Base-by-base conservation (phyloP, 2,329 filamentous ascomycete species). In the Colletotrichum sp. region DNA sequence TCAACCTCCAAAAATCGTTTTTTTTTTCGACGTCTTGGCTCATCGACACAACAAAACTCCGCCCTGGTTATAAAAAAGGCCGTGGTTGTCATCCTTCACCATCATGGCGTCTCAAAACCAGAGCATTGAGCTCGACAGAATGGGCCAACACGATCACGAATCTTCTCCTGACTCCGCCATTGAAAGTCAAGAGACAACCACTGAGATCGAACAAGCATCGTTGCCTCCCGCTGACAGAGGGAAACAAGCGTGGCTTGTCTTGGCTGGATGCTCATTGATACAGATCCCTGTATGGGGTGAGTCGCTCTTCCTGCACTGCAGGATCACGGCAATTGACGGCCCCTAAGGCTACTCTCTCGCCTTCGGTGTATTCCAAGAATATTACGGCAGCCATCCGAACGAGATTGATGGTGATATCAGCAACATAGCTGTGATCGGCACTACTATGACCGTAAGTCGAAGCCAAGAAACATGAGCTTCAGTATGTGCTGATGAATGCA, bases 111-210 rank as follows among this genome's bases (percentile, higher is more conserved):
- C 43, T 51, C 43, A 21, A 51, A 11, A 21, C n/a, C 43, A 51
- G 0, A 51, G n/a, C 6, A 5, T 1, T 3, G 43, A 51, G n/a
- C 43, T 51, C 2, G 0, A 51, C 0, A 51, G 43, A 13, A 5
- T 24, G 6, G 3, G 2, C n/a, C 43, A 13, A 1, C 1, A 8
- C 2, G 11, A 51, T 4, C n/a, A 5, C 2, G n/a, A 13, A 21
- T 1, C n/a, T 13, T 21, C 43, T 0, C n/a, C 11, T 8, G 11
- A 13, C 0, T 8, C 3, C 43, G 0, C 6, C 6, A 13, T 5
- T 0, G 43, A 1, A 21, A 0, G 0, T 0, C n/a, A 21, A 51
- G 3, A 51, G 6, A 21, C 43, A 8, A 6, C 1, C 0, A 5
- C 1, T 5, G n/a, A 1, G 3, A 13, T 51, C 0, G 43, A 51